Percentiles rank a stretch among this genome's conserved stretches.
Conservation (phyloP, 2,329 filamentous ascomycete species). For the Penicillium olsonii region DNA sequence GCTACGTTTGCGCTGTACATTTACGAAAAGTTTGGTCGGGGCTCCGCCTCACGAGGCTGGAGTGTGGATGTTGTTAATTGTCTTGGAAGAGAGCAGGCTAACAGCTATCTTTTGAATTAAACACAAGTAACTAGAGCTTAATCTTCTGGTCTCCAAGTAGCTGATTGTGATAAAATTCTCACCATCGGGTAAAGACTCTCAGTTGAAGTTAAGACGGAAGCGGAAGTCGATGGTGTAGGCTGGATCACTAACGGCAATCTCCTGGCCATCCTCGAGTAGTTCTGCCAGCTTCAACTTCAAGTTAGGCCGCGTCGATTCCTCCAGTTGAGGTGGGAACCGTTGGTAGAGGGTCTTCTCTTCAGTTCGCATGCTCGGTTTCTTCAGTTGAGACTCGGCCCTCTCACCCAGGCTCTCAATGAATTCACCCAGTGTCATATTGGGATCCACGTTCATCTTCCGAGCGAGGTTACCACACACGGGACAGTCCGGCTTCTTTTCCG, state of each 20-base stretch:
- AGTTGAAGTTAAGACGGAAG: conserved; percentile 56
- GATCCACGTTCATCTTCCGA: conserved; percentile 71
- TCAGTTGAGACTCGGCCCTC: conserved; percentile 86
- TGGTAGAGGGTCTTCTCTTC: conserved; percentile 88
- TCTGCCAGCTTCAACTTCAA: conserved; percentile 75
- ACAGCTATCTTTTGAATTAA: conserved; percentile 25
- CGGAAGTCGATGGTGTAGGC: conserved; percentile 75
- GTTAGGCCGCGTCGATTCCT: conserved; percentile 82
- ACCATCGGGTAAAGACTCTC: neutral
- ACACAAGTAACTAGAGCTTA: conserved; percentile 14
- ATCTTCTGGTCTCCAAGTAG: conserved; percentile 8
- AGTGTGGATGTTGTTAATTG: conserved; percentile 32
- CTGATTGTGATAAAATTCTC: conserved; percentile 6
- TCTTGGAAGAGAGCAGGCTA: conserved; percentile 31
- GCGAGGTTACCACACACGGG: conserved; percentile 88
- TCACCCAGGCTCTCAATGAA: conserved; percentile 82
- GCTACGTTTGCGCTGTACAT: conserved; percentile 36
- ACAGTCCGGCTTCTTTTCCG: conserved; percentile 91
- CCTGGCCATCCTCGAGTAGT: conserved; percentile 77
- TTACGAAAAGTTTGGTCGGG: conserved; percentile 36
- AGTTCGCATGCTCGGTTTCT: conserved; percentile 83
- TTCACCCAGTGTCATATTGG: conserved; percentile 72
- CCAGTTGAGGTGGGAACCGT: conserved; percentile 76
- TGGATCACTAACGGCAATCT: conserved; percentile 91
- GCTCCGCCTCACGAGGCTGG: conserved; percentile 34